These are phyloP conservation scores for Globisporangium barbulae DNA, from an alignment of 352 stramenopile genomes.

Conservation along the genomic window DNA sequence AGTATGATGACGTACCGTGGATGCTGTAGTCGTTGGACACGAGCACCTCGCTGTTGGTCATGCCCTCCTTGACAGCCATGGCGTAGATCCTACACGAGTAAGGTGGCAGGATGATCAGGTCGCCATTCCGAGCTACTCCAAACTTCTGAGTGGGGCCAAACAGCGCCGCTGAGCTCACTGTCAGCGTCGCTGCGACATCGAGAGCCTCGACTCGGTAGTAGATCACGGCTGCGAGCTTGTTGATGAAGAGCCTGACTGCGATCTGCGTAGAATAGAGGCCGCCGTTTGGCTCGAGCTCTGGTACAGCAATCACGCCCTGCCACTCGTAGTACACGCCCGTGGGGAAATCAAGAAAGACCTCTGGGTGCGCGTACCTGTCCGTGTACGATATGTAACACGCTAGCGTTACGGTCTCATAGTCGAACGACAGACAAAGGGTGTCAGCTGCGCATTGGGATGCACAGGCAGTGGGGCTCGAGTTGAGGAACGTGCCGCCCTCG, in stretches of 20 bases:
- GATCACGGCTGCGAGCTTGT: constrained; percentile 52
- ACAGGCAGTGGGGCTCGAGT: constrained; percentile 33
- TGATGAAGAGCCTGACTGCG: constrained; percentile 46
- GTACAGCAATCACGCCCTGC: constrained; percentile 44
- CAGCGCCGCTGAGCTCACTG: constrained; percentile 19
- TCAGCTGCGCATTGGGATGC: constrained; percentile 46
- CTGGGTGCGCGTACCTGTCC: constrained; percentile 59
- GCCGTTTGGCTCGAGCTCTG: constrained; percentile 56
- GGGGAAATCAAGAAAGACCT: constrained; percentile 63
- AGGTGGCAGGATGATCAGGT: constrained; percentile 46
- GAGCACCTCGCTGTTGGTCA: constrained; percentile 45
- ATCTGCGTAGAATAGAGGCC: constrained; percentile 57
- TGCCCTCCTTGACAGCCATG: constrained; percentile 59
- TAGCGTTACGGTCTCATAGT: constrained; percentile 49
- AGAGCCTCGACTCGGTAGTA: constrained; percentile 46
- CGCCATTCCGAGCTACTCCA: constrained; percentile 30
- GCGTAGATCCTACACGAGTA: constrained; percentile 63
- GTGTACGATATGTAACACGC: constrained; percentile 76
- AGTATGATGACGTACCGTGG: constrained; percentile 35
- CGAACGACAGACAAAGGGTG: constrained; percentile 63
- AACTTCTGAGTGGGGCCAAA: constrained; percentile 27
- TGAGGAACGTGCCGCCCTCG: constrained; percentile 43
- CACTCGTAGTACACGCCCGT: constrained; percentile 79
- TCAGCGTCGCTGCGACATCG: constrained; percentile 4
- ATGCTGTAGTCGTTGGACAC: constrained; percentile 55